Conservation (phyloP, 1,284 basidiomycete genomes). For the Pyrrhoderma noxium region DNA sequence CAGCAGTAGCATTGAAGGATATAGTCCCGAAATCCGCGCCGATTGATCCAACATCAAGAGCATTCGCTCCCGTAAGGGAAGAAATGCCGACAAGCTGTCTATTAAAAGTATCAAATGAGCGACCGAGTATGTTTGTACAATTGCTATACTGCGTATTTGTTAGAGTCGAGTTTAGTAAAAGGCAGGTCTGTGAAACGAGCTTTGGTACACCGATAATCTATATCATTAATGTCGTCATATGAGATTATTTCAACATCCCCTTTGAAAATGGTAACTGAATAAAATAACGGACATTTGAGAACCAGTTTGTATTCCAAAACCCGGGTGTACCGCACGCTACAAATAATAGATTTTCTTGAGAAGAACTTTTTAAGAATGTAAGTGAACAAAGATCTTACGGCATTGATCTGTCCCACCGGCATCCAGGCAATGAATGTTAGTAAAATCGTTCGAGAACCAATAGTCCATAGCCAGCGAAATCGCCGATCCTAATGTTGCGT, state of each 20-base stretch:
- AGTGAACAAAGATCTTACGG: constrained; percentile 19
- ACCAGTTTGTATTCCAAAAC: constrained; percentile 67
- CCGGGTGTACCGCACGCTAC: constrained; percentile 45
- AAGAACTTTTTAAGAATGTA: neutral
- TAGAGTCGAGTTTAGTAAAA: constrained; percentile 44
- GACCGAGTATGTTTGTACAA: constrained; percentile 44
- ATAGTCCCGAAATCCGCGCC: constrained; percentile 46
- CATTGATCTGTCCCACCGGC: constrained; percentile 42
- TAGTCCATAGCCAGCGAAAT: constrained; percentile 50
- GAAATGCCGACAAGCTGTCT: constrained; percentile 37
- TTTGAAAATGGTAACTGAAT: too few species aligned
- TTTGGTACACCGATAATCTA: constrained; percentile 55
- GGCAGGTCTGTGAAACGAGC: constrained; percentile 47
- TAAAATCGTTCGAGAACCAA: constrained; percentile 60
- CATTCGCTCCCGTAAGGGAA: constrained; percentile 54
- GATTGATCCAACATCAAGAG: constrained; percentile 49
- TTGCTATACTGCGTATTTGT: constrained; percentile 34
- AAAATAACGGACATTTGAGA: constrained; percentile 40
- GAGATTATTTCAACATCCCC: too few species aligned
- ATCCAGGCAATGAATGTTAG: constrained; percentile 43
- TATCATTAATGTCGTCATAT: neutral
- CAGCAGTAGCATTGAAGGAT: constrained; percentile 34
- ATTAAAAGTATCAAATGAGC: constrained; percentile 46
- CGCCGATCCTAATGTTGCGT: constrained; percentile 31
- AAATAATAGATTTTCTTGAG: neutral